phyloP scores from a whole-genome alignment of 2,329 filamentous ascomycete genomes.

The Cercospora sp. region DNA sequence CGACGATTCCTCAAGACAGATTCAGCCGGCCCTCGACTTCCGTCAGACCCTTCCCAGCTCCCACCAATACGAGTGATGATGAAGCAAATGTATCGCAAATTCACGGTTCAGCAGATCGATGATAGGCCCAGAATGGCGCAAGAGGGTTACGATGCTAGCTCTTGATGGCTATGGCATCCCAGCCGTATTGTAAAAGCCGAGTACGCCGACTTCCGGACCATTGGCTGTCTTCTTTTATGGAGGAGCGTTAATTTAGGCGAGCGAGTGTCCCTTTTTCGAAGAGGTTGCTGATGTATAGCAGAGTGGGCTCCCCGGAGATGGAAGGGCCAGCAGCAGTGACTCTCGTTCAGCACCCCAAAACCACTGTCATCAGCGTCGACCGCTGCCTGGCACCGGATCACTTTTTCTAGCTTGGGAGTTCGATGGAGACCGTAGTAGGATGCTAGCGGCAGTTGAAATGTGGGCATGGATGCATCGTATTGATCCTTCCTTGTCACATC shows the following conservation, averaged over 20 bases:
- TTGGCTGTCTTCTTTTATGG: constrained; percentile 46
- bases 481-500: background rate
- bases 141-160: background rate
- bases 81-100: constrained; percentile 4
- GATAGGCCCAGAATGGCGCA: constrained; percentile 4
- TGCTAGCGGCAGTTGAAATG: background rate
- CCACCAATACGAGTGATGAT: background rate
- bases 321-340: constrained; percentile 7
- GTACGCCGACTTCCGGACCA: constrained; percentile 20
- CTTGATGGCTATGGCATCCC: constrained; percentile 10
- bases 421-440: background rate
- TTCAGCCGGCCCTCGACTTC: background rate
- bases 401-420: too few species aligned
- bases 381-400: constrained; percentile 64
- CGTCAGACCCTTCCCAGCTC: constrained; percentile 9
- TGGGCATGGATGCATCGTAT: background rate
- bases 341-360: constrained; percentile 55
- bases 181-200: constrained; percentile 10
- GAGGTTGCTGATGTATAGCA: background rate
- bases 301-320: constrained; percentile 10
- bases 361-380: constrained; percentile 61
- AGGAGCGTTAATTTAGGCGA: constrained; percentile 34
- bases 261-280: background rate
- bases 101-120: constrained; percentile 1
- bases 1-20: constrained; percentile 8